Evolutionary conservation across 1,139 yeast species (phyloP), one percentile per base, ranked within the genome.

Genomic region (Lodderomyces pseudojiufengensis): DNA sequence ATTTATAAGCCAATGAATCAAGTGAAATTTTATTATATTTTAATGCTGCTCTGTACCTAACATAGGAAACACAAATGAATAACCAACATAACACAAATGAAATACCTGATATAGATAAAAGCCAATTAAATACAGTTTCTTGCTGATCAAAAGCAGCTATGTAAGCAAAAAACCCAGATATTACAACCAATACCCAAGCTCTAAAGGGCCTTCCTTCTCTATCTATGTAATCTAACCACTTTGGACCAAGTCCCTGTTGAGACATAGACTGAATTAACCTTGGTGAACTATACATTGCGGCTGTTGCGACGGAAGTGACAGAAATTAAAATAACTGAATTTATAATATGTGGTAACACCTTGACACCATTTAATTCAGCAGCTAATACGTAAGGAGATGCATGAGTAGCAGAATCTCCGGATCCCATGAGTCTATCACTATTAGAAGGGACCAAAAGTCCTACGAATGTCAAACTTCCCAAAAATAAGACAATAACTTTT

Each of bases 301-400:
- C 61, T 39, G 60, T 59, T 14, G 64, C 65, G 31, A 61, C 65
- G 3, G 65, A 57, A 22, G 60, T 50, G 15, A 57, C 62, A 4
- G 65, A 57, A 37, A 61, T 55, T 33, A 61, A 56, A 39, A 61
- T 61, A 18, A 61, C 63, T 1, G 54, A 59, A 41, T 61, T 61
- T 40, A 61, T 51, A 33, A 61, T 57, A 13, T 63, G 59, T 3
- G 65, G 62, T 20, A 60, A 51, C 1, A 54, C 65, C 11, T 51
- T 52, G 27, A 61, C 57, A 27, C 57, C 51, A 14, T 63, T 61
- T 36, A 54, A 49, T 45, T 52, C 53, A 26, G 65, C 64, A 29
- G 70, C 70, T 40, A 65, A 54, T 13, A 65, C 70, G 44, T 63
- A 65, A 3, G 72, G 71, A 5, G 70, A 64, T 11, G 65, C 56